Percentiles rank a stretch among this genome's conserved stretches.
phyloP scores from a whole-genome alignment of 345 rosid species.

The Raphanus raphanistrum region DNA sequence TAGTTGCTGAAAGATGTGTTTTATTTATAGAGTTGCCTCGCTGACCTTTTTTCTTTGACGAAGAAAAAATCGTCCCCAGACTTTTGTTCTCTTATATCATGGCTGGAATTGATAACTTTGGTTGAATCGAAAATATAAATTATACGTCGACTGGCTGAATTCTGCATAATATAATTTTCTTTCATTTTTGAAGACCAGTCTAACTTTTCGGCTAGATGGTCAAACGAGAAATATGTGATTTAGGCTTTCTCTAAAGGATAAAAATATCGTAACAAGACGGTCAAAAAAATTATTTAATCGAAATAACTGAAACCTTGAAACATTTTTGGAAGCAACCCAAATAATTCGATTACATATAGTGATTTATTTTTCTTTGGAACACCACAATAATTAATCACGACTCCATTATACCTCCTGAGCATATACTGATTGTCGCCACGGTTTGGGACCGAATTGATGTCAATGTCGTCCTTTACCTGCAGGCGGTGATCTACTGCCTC shows the following conservation, averaged over 20 bases:
- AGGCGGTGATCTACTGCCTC: neutral
- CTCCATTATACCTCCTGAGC: neutral
- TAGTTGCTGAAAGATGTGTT: neutral
- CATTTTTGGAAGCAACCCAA: neutral
- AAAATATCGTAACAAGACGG: neutral
- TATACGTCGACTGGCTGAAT: conserved; percentile 19
- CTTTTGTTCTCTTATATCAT: neutral
- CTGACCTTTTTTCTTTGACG: neutral
- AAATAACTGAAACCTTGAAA: neutral
- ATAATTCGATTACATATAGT: neutral
- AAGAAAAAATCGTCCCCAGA: neutral
- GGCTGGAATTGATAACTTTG: neutral
- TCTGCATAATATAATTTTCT: neutral
- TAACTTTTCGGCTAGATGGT: neutral
- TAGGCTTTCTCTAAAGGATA: neutral
- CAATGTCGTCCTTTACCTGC: neutral
- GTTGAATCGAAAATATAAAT: neutral
- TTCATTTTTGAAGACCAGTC: neutral
- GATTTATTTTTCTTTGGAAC: neutral
- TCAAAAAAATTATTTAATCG: neutral
- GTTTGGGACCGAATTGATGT: neutral
- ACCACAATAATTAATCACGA: neutral
- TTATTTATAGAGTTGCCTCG: neutral
- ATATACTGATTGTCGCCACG: neutral
- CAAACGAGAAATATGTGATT: neutral